Conservation (phyloP, 805 yeast species). For the Yamadazyma kitorensis region DNA sequence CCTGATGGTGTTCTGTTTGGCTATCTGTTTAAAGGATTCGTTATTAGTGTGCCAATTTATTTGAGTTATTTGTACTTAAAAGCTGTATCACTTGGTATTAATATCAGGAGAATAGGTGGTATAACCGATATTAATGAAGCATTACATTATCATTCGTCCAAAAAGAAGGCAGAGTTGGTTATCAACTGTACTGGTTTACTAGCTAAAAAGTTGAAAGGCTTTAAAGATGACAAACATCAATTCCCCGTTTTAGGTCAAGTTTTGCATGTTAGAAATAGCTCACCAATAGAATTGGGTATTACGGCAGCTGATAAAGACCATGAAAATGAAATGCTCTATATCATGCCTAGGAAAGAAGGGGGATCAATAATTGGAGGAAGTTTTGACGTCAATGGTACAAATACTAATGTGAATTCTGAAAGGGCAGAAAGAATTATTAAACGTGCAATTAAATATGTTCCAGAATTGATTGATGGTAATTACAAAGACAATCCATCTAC, state of each 20-base stretch:
- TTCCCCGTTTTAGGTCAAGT: constrained; percentile 63
- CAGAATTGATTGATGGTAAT: constrained; percentile 31
- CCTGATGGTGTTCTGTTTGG: constrained; percentile 45
- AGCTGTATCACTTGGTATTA: constrained; percentile 46
- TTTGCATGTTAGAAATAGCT: constrained; percentile 47
- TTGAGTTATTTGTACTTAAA: constrained; percentile 49
- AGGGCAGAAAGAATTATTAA: constrained; percentile 46
- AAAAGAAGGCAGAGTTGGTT: constrained; percentile 45
- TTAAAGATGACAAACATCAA: constrained; percentile 37
- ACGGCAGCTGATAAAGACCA: constrained; percentile 21
- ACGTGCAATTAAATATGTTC: constrained; percentile 43
- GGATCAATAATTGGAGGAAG: constrained; percentile 66
- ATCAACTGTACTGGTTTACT: constrained; percentile 58
- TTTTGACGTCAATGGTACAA: constrained; percentile 16
- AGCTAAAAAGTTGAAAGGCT: constrained; percentile 45
- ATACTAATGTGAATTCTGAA: constrained; percentile 33
- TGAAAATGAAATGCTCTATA: constrained; percentile 48
- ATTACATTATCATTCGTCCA: constrained; percentile 34
- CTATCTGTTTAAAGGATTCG: constrained; percentile 49
- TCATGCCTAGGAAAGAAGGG: constrained; percentile 75
- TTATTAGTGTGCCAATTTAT: constrained; percentile 58
- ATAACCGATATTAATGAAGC: constrained; percentile 50
- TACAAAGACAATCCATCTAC: constrained; percentile 22
- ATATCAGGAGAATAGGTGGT: constrained; percentile 37
- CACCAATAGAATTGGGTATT: constrained; percentile 28